Base-by-base conservation (phyloP, 2,329 filamentous ascomycete genomes). In the Pseudopyricularia cyperi region DNA sequence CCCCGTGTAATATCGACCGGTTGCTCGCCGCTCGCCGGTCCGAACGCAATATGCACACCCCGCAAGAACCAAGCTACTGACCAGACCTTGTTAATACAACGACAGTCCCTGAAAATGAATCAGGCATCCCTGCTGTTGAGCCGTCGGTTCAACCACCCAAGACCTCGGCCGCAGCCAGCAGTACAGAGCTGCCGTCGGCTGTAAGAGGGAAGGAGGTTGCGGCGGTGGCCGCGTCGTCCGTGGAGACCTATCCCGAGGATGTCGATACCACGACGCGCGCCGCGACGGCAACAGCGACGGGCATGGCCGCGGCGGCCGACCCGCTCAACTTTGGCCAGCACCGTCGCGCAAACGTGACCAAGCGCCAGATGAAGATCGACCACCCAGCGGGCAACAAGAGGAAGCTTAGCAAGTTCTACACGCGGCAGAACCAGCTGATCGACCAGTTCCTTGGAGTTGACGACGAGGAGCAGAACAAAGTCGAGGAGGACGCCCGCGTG, bases 361-460 rank as follows among this genome's bases (percentile, higher is more conserved):
- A 66, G 53, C 65, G 65, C 49, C 71, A 74, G 61, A 71, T 76
- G 66, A 70, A 70, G 56, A 63, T 65, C 46, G 71, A 73, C 30
- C 68, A 76, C 55, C 74, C 74, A 24, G 63, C 66, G 32, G 68
- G 68, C 26, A 66, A 73, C 57, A 68, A 68, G 57, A 66, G 57
- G 47, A 65, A 69, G 55, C 61, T 74, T 50, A 70, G 68, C 57
- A 70, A 69, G 57, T 75, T 71, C 57, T 75, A 74, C 57, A 68
- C 65, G 8, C 65, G 66, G 11, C 71, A 74, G 57, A 75, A 75
- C 56, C 65, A 70, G 34, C 66, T 73, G 34, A 74, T 75, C 54
- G 70, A 75, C 58, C 66, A 69, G 54, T 79, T 79, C 56, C 71
- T 81, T 7, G 71, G 74, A 32, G 76, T 74, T 54, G 70, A 70